These are phyloP conservation scores for Metschnikowia aberdeeniae DNA, from an alignment of 805 yeast genomes.

Conservation along the genomic window DNA sequence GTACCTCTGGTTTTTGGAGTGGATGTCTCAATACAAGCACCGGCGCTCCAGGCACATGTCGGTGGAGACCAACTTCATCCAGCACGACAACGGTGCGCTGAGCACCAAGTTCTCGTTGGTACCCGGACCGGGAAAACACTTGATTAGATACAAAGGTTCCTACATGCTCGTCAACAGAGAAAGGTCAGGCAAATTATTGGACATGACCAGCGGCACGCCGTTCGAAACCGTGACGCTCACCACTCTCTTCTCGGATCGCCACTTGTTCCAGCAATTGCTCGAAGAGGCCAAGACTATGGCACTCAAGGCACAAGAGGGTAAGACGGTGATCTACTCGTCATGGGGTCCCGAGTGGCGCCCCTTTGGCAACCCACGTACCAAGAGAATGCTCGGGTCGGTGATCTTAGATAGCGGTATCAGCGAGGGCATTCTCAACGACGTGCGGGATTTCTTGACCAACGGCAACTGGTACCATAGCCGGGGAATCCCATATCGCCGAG, in stretches of 20 bases:
- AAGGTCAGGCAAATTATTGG: slow-evolving; percentile 83
- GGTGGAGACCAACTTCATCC: slow-evolving; percentile 81
- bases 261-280: slow-evolving; percentile 63
- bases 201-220: slow-evolving; percentile 87
- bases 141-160: slow-evolving; percentile 80
- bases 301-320: slow-evolving; percentile 78
- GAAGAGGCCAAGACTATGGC: slow-evolving; percentile 85
- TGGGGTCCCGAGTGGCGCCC: slow-evolving; percentile 99
- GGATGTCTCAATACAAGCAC: slow-evolving; percentile 86
- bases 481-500: slow-evolving; percentile 97
- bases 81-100: slow-evolving; percentile 90
- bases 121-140: slow-evolving; percentile 96
- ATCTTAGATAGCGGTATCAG: slow-evolving; percentile 75
- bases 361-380: slow-evolving; percentile 91
- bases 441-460: slow-evolving; percentile 69
- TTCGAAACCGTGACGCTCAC: slow-evolving; percentile 95
- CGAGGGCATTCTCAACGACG: slow-evolving; percentile 63
- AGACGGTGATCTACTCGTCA: slow-evolving; percentile 87
- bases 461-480: slow-evolving; percentile 92
- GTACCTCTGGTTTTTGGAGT: slow-evolving; percentile 89
- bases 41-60: slow-evolving; percentile 79
- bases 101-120: slow-evolving; percentile 84
- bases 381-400: slow-evolving; percentile 80
- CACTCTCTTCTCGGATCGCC: slow-evolving; percentile 78
- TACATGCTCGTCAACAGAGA: slow-evolving; percentile 87